Evolutionary conservation across 2,329 filamentous ascomycete genomes (phyloP), one percentile per base, ranked within the genome.

Genomic region (Colletotrichum salicis): DNA sequence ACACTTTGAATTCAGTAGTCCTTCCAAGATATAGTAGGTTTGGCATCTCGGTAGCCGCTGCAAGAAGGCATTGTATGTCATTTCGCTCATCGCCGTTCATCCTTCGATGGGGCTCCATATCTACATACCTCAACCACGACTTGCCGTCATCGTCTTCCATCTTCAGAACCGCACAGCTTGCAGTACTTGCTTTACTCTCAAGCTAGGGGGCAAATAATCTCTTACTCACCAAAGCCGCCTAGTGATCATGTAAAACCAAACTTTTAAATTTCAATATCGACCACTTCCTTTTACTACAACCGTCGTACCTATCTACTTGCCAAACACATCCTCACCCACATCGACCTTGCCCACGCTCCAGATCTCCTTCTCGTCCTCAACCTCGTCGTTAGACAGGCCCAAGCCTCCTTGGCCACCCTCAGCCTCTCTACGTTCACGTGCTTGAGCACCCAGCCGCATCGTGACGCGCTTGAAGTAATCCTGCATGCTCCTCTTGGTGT

Each of bases 401-500:
- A 98, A 80, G 0, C 95, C 94, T 58, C 95, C 95, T 70, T 92
- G 89, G 8, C 96, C 96, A 73, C 95, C 96, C 80, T 98, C 95
- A 0, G 96, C 96, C 76, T 97, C 95, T 78, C 90, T 93, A 76
- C 96, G 89, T 84, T 99, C 96, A 73, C 94, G 89, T 1, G 94
- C 95, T 81, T 98, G 96, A 22, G 86, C 89, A n/a, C 93, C 96
- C 24, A 98, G 84, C 76, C 95, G 90, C 78, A 96, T 82, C 1
- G 94, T 94, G 74, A 99, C 94, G 54, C 96, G 88, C 87, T 97
- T 97, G 85, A 98, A 98, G 84, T 99, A 99, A 81, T 99, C 96
- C 71, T 92, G 89, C 93, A 99, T 98, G 80, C 92, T 95, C 76
- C 96, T 89, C 87, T 97, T 96, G 22, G 91, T 91, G 52, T 90